phyloP scores from a whole-genome alignment of 495 filamentous ascomycete genomes.

The Aspergillus nidulans region DNA sequence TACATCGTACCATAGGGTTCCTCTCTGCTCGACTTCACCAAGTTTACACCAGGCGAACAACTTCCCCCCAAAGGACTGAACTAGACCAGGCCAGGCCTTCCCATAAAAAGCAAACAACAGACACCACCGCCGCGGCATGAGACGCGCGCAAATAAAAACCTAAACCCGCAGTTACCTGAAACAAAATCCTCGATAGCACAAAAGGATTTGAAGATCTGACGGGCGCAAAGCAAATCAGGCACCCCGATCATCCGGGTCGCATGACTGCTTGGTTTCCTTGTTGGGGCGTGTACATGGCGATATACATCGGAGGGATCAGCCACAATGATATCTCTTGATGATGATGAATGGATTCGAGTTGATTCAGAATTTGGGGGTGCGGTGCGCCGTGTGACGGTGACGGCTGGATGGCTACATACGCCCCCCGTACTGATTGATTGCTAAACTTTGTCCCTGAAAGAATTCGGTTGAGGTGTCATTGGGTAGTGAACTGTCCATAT shows the following conservation, averaged over 20 bases:
- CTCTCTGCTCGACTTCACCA: too few relatives aligned
- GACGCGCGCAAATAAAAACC: background rate
- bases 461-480: background rate
- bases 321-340: background rate
- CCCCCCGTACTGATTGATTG: background rate
- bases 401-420: background rate
- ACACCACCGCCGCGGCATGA: background rate
- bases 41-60: too few relatives aligned
- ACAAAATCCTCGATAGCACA: conserved; percentile 1
- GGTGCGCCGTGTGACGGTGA: background rate
- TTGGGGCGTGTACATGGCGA: conserved; percentile 2
- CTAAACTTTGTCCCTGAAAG: background rate
- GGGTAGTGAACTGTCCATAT: background rate
- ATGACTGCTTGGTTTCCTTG: background rate
- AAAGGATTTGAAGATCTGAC: conserved; percentile 4
- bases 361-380: background rate
- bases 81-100: background rate
- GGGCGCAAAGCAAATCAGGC: conserved; percentile 14
- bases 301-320: background rate
- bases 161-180: background rate
- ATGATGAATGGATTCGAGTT: background rate
- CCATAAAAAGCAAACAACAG: background rate
- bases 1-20: too few relatives aligned
- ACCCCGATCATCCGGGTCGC: conserved; percentile 1
- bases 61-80: background rate